Conservation (phyloP, 139 green algal genomes). For the Gonium pectorale region DNA sequence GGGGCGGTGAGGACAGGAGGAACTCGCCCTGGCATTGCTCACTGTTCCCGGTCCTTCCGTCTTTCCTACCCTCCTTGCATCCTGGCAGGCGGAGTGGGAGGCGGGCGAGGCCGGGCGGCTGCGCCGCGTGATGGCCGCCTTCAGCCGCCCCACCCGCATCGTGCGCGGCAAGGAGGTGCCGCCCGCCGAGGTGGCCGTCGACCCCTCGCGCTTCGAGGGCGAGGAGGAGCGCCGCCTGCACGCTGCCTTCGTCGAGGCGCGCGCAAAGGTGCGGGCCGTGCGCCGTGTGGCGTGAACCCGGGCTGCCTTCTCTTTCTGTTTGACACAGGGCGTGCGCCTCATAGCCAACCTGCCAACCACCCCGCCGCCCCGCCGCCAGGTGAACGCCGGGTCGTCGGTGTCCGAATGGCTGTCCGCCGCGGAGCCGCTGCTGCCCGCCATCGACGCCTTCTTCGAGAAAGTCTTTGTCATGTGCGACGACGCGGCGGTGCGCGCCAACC, state of each 20-base stretch:
- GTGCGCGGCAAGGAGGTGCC: slow-evolving; percentile 87
- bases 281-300: not conserved
- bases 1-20: too few relatives aligned
- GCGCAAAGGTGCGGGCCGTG: slow-evolving; percentile 25
- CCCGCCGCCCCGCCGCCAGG: not conserved
- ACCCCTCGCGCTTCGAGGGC: slow-evolving; percentile 78
- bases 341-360: too few relatives aligned
- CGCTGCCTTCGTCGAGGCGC: slow-evolving; percentile 60
- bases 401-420: slow-evolving; percentile 74
- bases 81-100: slow-evolving; percentile 60
- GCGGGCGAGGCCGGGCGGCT: slow-evolving; percentile 66
- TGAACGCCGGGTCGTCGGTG: slow-evolving; percentile 55
- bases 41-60: too few relatives aligned
- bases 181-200: slow-evolving; percentile 53
- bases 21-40: too few relatives aligned
- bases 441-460: slow-evolving; percentile 95
- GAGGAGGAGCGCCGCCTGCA: slow-evolving; percentile 83
- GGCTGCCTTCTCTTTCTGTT: too few relatives aligned
- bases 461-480: slow-evolving; percentile 95
- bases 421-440: slow-evolving; percentile 56
- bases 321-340: too few relatives aligned
- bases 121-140: slow-evolving; percentile 78
- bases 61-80: too few relatives aligned
- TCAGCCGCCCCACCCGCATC: slow-evolving; percentile 89
- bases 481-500: slow-evolving; percentile 80